Base-by-base conservation (phyloP, 768 basidiomycete genomes). In the Russula olivacea region DNA sequence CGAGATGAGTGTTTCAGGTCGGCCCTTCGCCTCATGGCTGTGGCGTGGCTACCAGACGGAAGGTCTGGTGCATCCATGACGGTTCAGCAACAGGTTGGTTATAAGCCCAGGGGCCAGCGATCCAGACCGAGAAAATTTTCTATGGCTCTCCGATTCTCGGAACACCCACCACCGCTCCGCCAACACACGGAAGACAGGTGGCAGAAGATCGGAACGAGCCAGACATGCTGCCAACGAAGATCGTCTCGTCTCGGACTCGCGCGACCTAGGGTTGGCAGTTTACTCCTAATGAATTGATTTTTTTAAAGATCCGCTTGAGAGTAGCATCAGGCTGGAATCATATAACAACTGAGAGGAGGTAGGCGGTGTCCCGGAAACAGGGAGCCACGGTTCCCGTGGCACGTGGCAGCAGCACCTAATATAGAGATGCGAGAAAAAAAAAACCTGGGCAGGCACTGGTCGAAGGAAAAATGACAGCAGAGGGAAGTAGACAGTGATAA, bases 1-100 rank as follows among this genome's bases (percentile, higher is more conserved):
- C 51, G 45, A 54, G 52, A 59, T 41, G 28, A 8, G 36, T 49
- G 51, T 45, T 45, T 45, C 43, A n/a, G n/a, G n/a, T 10, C 43
- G n/a, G 43, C 43, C 21, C n/a, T 45, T 21, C n/a, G 43, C 58
- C 58, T 54, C 62, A 49, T 54, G 56, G 36, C 52, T 7, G 11
- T 28, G 19, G 19, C 10, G 23, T 32, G 8, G 48, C 34, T 32
- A 30, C 19, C 23, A 47, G 34, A 32, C 5, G 43, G n/a, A 43
- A 19, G 34, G 34, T 34, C 34, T 34, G 15, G 41, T 19, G 4
- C 19, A n/a, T 9, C 19, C 0, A 43, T n/a, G 19, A 34, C 34
- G 34, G 3, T 49, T 4, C 2, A 43, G 15, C 15, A 9, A 25
- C 15, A 32, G 21, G 17, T 48, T n/a, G 9, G n/a, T 2, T 17